Conservation (phyloP, 2,329 filamentous ascomycete genomes). For the Aspergillus sp. region DNA sequence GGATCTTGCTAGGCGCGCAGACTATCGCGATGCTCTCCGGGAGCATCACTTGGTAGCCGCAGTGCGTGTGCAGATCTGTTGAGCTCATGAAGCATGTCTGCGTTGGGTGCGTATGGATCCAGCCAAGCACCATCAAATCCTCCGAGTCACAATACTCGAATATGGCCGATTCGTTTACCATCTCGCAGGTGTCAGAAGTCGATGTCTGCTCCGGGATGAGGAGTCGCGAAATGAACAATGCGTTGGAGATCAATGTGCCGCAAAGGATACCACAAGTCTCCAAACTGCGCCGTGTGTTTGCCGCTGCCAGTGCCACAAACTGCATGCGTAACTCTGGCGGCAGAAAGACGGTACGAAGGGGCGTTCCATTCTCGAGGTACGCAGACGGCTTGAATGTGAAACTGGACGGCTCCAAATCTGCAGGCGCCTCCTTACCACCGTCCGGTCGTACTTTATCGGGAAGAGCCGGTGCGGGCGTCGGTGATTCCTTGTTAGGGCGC, state of each 20-base stretch:
- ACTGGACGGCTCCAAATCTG: conserved; percentile 38
- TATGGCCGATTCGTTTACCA: conserved; percentile 70
- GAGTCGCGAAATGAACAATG: conserved; percentile 79
- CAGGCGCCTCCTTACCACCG: conserved; percentile 7
- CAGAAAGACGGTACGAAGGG: conserved; percentile 79
- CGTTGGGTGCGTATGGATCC: conserved; percentile 96
- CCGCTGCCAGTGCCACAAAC: conserved; percentile 64
- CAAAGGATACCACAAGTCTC: conserved; percentile 95
- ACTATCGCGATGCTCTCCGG: conserved; percentile 95
- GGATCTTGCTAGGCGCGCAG: conserved; percentile 69
- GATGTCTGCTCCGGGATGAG: conserved; percentile 85
- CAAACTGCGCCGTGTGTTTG: conserved; percentile 71
- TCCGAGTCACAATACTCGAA: conserved; percentile 84
- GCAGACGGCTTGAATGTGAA: conserved; percentile 77
- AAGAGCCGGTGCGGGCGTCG: conserved; percentile 11
- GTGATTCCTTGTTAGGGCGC: conserved; percentile 18
- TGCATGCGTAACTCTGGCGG: conserved; percentile 62
- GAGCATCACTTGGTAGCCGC: conserved; percentile 92
- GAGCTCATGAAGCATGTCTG: conserved; percentile 98
- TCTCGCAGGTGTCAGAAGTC: conserved; percentile 91
- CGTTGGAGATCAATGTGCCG: conserved; percentile 83
- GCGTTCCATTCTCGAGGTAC: conserved; percentile 79
- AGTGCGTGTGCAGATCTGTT: conserved; percentile 84
- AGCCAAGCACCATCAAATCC: conserved; percentile 78
- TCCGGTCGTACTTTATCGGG: conserved; percentile 17